These are phyloP conservation scores for Fusarium staphyleae DNA, from an alignment of 2,329 filamentous ascomycete genomes.

Conservation along the genomic window DNA sequence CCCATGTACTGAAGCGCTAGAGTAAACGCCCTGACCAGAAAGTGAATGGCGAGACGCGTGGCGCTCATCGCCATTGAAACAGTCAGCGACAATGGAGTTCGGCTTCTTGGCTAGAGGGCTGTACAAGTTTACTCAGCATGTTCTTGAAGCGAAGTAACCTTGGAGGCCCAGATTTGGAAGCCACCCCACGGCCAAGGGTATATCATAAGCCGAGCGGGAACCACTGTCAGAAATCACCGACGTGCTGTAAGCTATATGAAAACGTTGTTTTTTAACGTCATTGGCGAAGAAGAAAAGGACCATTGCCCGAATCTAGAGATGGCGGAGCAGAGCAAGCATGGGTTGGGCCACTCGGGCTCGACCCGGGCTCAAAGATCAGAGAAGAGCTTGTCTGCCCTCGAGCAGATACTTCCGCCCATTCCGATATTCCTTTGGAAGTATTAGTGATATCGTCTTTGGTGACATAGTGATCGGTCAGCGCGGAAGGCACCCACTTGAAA, in stretches of 20 bases:
- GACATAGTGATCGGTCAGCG: conserved; percentile 60
- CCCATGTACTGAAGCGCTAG: neutral
- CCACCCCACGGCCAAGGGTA: conserved; percentile 15
- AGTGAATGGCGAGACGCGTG: neutral
- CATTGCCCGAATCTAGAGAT: conserved; percentile 14
- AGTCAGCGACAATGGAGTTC: neutral
- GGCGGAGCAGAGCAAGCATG: conserved; percentile 14
- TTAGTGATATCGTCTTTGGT: conserved; percentile 61
- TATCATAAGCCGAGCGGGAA: conserved; percentile 15
- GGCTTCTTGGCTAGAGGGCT: neutral
- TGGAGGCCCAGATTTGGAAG: conserved; percentile 20
- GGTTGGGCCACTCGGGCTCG: conserved; percentile 11
- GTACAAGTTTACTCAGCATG: neutral
- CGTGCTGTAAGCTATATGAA: conserved; percentile 3
- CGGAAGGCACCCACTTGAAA: conserved; percentile 65
- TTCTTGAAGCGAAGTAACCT: neutral
- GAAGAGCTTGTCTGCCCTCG: conserved; percentile 53
- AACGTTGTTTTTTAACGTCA: neutral
- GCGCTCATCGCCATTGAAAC: neutral
- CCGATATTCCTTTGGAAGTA: conserved; percentile 48
- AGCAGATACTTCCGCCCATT: conserved; percentile 48
- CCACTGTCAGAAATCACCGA: conserved; percentile 14
- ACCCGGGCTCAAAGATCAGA: conserved; percentile 41
- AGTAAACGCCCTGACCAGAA: neutral
- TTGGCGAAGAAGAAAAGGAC: conserved; percentile 10